phyloP scores from a whole-genome alignment of 1,284 basidiomycete genomes.

The Fomitopsis pinicola region DNA sequence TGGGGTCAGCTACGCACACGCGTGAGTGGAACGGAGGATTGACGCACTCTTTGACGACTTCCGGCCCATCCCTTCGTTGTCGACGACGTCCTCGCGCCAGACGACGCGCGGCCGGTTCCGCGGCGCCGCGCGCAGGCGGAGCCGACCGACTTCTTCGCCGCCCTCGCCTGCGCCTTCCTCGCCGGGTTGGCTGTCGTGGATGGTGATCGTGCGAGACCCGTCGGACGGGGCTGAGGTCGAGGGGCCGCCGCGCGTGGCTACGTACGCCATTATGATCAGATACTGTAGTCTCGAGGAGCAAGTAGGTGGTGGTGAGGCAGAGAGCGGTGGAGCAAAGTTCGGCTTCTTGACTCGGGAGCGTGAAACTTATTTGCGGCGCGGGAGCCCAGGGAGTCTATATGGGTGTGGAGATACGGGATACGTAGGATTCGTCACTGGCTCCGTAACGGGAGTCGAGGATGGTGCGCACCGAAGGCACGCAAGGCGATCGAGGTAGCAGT shows the following conservation, averaged over 20 bases:
- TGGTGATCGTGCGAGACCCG: conserved; percentile 54
- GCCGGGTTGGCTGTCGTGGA: conserved; percentile 39
- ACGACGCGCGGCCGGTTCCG: conserved; percentile 48
- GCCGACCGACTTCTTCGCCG: conserved; percentile 34
- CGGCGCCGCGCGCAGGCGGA: conserved; percentile 51
- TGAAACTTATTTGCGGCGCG: not conserved
- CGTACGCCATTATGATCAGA: conserved; percentile 2
- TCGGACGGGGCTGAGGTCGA: conserved; percentile 38
- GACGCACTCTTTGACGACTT: conserved; percentile 83
- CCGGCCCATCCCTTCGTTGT: conserved; percentile 77
- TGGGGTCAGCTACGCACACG: not conserved
- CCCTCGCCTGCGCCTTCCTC: conserved; percentile 23
- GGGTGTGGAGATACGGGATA: too few species aligned
- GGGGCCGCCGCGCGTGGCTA: conserved; percentile 5
- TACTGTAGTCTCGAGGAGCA: not conserved
- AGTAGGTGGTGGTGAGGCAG: not conserved
- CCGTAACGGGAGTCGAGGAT: too few species aligned
- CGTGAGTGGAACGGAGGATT: not conserved
- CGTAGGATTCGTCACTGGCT: too few species aligned
- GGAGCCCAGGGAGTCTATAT: too few species aligned
- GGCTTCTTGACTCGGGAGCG: not conserved
- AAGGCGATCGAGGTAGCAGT: too few species aligned
- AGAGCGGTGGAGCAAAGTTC: not conserved
- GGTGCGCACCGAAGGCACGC: too few species aligned
- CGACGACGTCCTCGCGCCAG: conserved; percentile 79